These are phyloP conservation scores for Rubia peregrina DNA, from an alignment of 305 asterid species.

Conservation along the genomic window DNA sequence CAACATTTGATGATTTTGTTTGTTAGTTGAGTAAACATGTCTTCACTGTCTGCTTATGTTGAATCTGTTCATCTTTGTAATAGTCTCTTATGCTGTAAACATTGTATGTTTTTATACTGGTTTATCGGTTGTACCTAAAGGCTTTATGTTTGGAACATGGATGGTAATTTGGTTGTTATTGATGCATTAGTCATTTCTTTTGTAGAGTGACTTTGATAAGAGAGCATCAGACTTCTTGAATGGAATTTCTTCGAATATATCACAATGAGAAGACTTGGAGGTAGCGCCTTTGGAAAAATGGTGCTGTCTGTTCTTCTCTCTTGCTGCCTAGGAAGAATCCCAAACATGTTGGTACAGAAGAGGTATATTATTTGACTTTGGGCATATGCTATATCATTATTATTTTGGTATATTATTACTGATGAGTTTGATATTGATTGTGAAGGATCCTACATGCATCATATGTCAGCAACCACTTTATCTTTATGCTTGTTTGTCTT, in stretches of 20 bases:
- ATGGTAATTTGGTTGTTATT: constrained; percentile 15
- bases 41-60: neutral
- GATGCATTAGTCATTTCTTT: constrained; percentile 16
- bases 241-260: constrained; percentile 64
- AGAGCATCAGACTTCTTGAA: constrained; percentile 55
- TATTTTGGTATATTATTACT: constrained; percentile 18
- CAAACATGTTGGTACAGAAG: constrained; percentile 73
- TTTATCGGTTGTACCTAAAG: neutral
- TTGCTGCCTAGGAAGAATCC: constrained; percentile 65
- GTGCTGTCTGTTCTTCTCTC: constrained; percentile 57
- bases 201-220: constrained; percentile 62
- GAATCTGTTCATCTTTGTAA: neutral
- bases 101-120: neutral
- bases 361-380: constrained; percentile 44
- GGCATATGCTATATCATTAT: constrained; percentile 8
- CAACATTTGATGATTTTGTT: neutral
- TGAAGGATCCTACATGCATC: constrained; percentile 84
- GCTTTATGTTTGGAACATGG: neutral
- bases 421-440: constrained; percentile 23
- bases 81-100: neutral
- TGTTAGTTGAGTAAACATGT: neutral
- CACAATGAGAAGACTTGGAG: constrained; percentile 69
- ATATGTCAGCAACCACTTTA: constrained; percentile 84
- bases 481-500: constrained; percentile 48
- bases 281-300: constrained; percentile 79